Base-by-base conservation (phyloP, 768 basidiomycete genomes). In the Trametes meyenii region DNA sequence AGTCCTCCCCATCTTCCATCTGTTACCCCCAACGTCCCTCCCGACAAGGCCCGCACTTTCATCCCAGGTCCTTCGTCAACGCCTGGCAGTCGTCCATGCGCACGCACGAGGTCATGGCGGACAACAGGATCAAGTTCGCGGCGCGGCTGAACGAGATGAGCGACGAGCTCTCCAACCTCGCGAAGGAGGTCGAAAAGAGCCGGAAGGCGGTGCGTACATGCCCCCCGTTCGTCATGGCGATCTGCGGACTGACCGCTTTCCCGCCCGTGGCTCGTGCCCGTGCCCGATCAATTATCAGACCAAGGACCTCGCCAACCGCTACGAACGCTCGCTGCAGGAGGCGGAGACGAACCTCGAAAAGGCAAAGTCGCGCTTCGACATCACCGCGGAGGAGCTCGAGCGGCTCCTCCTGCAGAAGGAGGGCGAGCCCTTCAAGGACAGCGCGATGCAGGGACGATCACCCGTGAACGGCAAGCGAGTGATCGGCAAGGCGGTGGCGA, bases 121-220 rank as follows among this genome's bases (percentile, higher is more conserved):
- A 96, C 67, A 95, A 95, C 73, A 84, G 94, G 55, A 74, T 95
- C 38, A 84, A 88, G 46, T 97, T 98, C 69, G 83, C 94, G 0
- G 84, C 89, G 61, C 85, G 94, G 44, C 79, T 99, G 44, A 90
- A 89, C 70, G 97, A 99, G 75, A 98, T 98, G 94, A 89, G 90
- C 70, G 95, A 98, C n/a, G 97, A 99, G 70, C 80, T 99, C 26
- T 77, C 83, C 17, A 88, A 83, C 11, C 78, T 98, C 5, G 85
- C 87, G 0, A 93, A 93, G 68, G 96, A 98, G 73, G 93, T 97
- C 0, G 97, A 99, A 66, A 95, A 94, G 79, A 90, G 90, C 72
- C 80, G 96, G 55, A 98, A 98, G 76, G 82, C 88, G 76, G 94
- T 91, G 60, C 54, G 80, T 68, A 50, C 7, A n/a, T 23, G 4